Percentiles rank a stretch among this genome's conserved stretches.
These are phyloP conservation scores for Pythium oligandrum DNA, from an alignment of 352 stramenopile genomes.

Conservation along the genomic window DNA sequence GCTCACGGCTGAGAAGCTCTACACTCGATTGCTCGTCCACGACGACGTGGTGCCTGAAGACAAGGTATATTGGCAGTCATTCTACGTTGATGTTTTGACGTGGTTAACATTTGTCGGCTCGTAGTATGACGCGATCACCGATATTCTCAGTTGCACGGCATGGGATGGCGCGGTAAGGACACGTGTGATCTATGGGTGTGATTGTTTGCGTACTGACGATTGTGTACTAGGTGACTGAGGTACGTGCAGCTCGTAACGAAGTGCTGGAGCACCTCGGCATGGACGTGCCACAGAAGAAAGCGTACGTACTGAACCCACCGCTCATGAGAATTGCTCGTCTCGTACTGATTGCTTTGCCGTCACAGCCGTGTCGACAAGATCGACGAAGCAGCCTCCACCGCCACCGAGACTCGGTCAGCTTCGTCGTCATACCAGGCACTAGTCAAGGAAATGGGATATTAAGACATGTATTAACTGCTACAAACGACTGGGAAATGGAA, in stretches of 20 bases:
- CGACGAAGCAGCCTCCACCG: too few species aligned
- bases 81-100: conserved; percentile 1
- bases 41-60: conserved; percentile 61
- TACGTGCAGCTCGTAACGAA: conserved; percentile 48
- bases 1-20: conserved; percentile 74
- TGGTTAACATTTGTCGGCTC: conserved; percentile 7
- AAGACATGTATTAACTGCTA: conserved; percentile 8
- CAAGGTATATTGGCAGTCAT: conserved; percentile 33
- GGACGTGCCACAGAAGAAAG: conserved; percentile 51
- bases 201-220: not conserved
- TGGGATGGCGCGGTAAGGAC: conserved; percentile 67
- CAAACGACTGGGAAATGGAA: too few species aligned
- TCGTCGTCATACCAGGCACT: conserved; percentile 47
- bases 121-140: conserved; percentile 67
- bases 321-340: not conserved
- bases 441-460: conserved; percentile 79
- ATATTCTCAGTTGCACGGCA: conserved; percentile 71
- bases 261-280: conserved; percentile 62
- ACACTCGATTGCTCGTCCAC: conserved; percentile 73
- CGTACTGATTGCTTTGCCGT: too few species aligned
- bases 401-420: too few species aligned
- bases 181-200: conserved; percentile 2
- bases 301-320: conserved; percentile 24
- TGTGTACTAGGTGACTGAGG: conserved; percentile 39
- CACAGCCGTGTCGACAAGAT: too few species aligned